These are phyloP conservation scores for Claviceps sp. DNA, from an alignment of 2,329 filamentous ascomycete species.

Conservation along the genomic window DNA sequence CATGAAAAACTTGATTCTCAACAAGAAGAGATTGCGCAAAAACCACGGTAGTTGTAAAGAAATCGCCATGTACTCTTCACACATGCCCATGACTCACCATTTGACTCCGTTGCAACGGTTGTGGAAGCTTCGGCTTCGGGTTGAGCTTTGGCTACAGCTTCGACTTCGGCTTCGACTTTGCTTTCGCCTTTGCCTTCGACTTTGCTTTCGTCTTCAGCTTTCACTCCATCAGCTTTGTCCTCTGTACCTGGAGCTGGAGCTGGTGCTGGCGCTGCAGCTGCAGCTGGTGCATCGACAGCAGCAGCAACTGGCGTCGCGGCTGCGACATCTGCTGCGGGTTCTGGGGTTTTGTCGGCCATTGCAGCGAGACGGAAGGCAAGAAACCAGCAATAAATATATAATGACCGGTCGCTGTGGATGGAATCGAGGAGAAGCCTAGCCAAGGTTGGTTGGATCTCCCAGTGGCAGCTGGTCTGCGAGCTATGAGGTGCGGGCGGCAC, in stretches of 20 bases:
- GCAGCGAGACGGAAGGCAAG: conserved; percentile 7
- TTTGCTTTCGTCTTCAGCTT: conserved; percentile 12
- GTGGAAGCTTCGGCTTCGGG: conserved; percentile 13
- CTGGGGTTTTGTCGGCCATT: conserved; percentile 26
- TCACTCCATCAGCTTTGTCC: conserved; percentile 7
- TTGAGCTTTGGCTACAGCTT: conserved; percentile 7
- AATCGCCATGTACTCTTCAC: not conserved
- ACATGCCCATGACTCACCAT: conserved; percentile 18
- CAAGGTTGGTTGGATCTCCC: not conserved
- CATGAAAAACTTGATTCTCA: not conserved
- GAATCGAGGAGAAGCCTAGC: not conserved
- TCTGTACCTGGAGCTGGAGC: conserved; percentile 10
- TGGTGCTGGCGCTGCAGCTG: conserved; percentile 2
- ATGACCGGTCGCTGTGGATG: not conserved
- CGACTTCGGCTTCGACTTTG: conserved; percentile 9
- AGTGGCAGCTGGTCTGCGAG: not conserved
- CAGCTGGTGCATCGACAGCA: not conserved
- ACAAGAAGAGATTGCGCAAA: not conserved
- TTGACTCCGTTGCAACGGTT: conserved; percentile 15
- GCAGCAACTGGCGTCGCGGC: conserved; percentile 19
- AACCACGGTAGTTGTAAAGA: not conserved
- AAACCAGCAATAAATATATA: conserved; percentile 5
- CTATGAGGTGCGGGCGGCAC: not conserved
- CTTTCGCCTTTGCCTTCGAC: conserved; percentile 9
- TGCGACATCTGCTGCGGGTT: conserved; percentile 22